Evolutionary conservation across 1,284 basidiomycete species (phyloP).

Genomic region (Athelia sp.): DNA sequence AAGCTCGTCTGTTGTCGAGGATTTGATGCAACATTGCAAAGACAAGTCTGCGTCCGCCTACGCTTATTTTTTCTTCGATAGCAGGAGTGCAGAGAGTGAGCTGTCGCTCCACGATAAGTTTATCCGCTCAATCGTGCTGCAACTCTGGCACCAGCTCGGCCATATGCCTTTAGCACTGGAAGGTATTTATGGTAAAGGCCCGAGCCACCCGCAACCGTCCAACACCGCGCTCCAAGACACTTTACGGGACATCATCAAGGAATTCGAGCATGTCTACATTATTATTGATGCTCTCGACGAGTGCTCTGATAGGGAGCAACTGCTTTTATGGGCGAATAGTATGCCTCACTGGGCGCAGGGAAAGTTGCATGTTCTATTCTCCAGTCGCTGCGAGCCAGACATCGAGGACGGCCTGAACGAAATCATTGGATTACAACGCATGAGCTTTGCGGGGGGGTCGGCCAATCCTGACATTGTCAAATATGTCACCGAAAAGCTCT

Average conservation of each 20-base stretch:
- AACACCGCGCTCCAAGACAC: background rate
- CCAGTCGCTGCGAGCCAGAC: background rate
- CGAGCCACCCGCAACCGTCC: background rate
- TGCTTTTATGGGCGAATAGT: background rate
- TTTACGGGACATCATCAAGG: background rate
- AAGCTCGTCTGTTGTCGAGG: background rate
- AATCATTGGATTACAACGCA: background rate
- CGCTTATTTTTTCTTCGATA: background rate
- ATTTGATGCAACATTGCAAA: background rate
- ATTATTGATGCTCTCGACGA: slow-evolving; percentile 1
- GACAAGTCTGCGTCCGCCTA: background rate
- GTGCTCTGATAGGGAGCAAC: background rate
- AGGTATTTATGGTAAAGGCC: background rate
- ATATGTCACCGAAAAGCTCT: background rate
- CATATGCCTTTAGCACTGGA: background rate
- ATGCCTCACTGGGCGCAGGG: background rate
- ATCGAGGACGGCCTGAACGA: background rate
- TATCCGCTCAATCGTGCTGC: background rate
- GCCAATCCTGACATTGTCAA: background rate
- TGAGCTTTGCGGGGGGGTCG: background rate
- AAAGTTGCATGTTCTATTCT: background rate
- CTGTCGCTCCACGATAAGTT: background rate
- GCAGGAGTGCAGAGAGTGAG: background rate
- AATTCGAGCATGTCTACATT: background rate
- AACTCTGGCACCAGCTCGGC: background rate